Base-by-base conservation (phyloP, 805 yeast species). In the Yamadazyma akitaensis region DNA sequence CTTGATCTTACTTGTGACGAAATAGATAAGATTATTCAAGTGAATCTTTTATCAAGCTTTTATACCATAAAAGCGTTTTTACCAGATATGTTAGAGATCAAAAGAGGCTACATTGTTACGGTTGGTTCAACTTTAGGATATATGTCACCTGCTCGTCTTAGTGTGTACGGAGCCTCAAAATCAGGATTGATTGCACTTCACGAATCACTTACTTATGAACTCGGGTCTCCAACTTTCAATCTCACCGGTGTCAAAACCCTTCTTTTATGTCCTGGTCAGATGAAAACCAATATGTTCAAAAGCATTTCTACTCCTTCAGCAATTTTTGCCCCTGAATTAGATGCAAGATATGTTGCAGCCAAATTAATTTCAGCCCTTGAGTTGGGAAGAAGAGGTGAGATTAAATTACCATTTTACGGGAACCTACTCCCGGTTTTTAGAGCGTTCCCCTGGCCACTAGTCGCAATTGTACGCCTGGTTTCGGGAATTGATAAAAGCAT, bases 161-260 rank as follows among this genome's bases (percentile, higher is more conserved):
- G 84, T 38, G 86, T 86, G 0, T 92, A 92, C 59, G 96, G 96
- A 0, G 96, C 97, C 0, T 79, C 96, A 13, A 92, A 92, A 61
- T 84, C 96, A 0, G 97, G 95, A 0, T 64, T 88, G 25, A 80
- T 92, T 43, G 90, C 92, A 0, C 66, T 90, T 36, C 97, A 91
- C 61, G 96, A 88, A 60, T 82, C 92, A 0, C 66, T 92, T 31
- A 79, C 86, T 0, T 81, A 80, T 57, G 94, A 86, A 62, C 59
- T 86, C 25, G 83, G 85, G 0, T 73, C 78, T 0, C 77, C 80
- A 0, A 64, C 74, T 6, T 59, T 73, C 31, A 68, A 65, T 43
- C 61, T 65, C 1, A 60, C 65, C 3, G 83, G 87, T 8, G 78
- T 92, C 14, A 82, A 82, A 53, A 84, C 96, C 0, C 66, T 92